Percentiles rank a stretch among this genome's conserved stretches.
Conservation (phyloP, 805 yeast species). For the Blastobotrys chiropterorum region DNA sequence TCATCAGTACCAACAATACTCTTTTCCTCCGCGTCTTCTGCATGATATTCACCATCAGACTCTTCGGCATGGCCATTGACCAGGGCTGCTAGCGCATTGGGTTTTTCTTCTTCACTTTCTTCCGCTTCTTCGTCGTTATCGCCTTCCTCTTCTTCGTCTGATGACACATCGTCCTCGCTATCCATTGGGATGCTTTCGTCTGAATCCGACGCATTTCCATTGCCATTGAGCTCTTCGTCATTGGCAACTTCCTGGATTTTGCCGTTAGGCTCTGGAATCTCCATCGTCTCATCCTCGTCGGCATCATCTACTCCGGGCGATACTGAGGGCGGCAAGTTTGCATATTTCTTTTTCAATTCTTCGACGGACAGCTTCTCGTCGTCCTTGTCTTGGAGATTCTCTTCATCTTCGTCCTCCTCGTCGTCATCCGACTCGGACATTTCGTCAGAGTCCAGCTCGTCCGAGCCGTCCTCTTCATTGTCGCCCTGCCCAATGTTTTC, state of each 20-base stretch:
- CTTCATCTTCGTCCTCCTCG: slow-evolving; percentile 22
- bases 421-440: slow-evolving; percentile 24
- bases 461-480: slow-evolving; percentile 9
- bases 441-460: slow-evolving; percentile 20
- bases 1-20: slow-evolving; percentile 7
- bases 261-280: slow-evolving; percentile 15
- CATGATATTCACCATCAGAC: slow-evolving; percentile 7
- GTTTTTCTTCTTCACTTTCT: slow-evolving; percentile 18
- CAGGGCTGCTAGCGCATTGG: slow-evolving; percentile 24
- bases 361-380: slow-evolving; percentile 51
- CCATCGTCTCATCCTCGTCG: slow-evolving; percentile 1
- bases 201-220: slow-evolving; percentile 31
- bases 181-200: slow-evolving; percentile 34
- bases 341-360: slow-evolving; percentile 51
- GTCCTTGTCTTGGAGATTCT: slow-evolving; percentile 26
- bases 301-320: slow-evolving; percentile 21
- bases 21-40: background rate
- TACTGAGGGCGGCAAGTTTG: slow-evolving; percentile 31
- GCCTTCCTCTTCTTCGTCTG: slow-evolving; percentile 42
- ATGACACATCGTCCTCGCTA: slow-evolving; percentile 22
- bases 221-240: slow-evolving; percentile 28
- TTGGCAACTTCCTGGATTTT: slow-evolving; percentile 26
- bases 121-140: slow-evolving; percentile 24
- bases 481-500: slow-evolving; percentile 25
- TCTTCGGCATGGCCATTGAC: slow-evolving; percentile 19